These are phyloP conservation scores for Achaetomium macrosporum DNA, from an alignment of 2,329 filamentous ascomycete species.

Conservation along the genomic window DNA sequence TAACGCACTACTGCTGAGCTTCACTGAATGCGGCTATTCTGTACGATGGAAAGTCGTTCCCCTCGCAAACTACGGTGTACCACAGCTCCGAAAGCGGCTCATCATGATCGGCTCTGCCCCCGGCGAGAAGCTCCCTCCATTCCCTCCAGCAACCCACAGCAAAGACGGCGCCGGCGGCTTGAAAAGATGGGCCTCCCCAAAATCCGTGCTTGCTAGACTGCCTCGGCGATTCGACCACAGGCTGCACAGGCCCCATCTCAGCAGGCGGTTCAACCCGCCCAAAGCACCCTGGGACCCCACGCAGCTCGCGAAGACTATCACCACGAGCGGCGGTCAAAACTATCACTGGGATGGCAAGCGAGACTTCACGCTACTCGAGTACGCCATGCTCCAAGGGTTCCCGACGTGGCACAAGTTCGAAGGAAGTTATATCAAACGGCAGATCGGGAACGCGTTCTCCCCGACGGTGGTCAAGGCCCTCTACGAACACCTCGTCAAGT, in stretches of 20 bases:
- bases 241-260: conserved; percentile 36
- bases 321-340: conserved; percentile 55
- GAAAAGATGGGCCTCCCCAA: conserved; percentile 40
- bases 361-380: conserved; percentile 61
- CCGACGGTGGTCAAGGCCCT: conserved; percentile 48
- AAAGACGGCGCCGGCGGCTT: conserved; percentile 32
- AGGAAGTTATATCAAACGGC: conserved; percentile 43
- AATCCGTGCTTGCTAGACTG: conserved; percentile 36
- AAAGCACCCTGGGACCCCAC: conserved; percentile 41
- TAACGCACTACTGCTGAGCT: conserved; percentile 53
- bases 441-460: conserved; percentile 78
- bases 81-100: conserved; percentile 45
- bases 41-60: conserved; percentile 61
- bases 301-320: conserved; percentile 53
- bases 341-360: conserved; percentile 61
- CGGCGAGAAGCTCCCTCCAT: conserved; percentile 62
- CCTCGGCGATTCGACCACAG: conserved; percentile 8
- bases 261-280: conserved; percentile 17
- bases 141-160: conserved; percentile 58
- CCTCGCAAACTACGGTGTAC: conserved; percentile 45
- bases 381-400: conserved; percentile 65
- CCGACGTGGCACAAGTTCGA: conserved; percentile 54
- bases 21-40: conserved; percentile 61
- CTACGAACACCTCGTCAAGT: conserved; percentile 43
- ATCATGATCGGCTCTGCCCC: conserved; percentile 58